Evolutionary conservation across 2,329 filamentous ascomycete species (phyloP).

Genomic region (Aspergillus brasiliensis): DNA sequence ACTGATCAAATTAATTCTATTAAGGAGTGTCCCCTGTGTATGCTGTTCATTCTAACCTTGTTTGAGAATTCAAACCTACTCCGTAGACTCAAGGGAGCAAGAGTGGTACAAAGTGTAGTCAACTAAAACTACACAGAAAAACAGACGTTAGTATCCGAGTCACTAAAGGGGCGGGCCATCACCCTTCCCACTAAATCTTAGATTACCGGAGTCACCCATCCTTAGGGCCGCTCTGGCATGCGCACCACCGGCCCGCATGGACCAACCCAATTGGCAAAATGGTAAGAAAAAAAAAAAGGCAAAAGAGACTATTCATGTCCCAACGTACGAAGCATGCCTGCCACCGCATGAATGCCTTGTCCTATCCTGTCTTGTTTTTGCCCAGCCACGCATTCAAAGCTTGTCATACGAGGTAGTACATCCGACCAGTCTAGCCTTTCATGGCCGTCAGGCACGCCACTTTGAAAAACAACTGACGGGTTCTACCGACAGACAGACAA

Average conservation of each 20-base stretch:
- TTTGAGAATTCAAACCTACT: neutral
- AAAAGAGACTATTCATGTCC: neutral
- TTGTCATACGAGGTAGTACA: neutral
- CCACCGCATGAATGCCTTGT: neutral
- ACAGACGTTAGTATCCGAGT: too few species aligned
- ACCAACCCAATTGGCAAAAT: neutral
- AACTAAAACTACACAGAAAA: too few species aligned
- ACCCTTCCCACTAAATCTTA: too few species aligned
- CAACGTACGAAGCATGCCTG: neutral
- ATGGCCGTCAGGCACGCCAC: neutral
- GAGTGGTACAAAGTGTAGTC: neutral
- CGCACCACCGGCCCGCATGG: neutral
- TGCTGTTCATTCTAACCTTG: neutral
- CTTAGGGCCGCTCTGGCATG: neutral
- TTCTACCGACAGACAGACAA: neutral
- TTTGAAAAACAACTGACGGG: neutral
- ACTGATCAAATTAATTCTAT: neutral
- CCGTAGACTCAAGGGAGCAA: neutral
- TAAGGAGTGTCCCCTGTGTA: too few species aligned
- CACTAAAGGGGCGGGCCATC: too few species aligned
- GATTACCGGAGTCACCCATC: neutral
- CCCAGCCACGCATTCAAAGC: slow-evolving; percentile 1
- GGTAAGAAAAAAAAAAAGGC: too few species aligned
- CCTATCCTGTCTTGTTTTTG: neutral
- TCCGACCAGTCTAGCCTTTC: neutral